Base-by-base conservation (phyloP, 2,329 filamentous ascomycete genomes). In the Davidsoniella virescens region DNA sequence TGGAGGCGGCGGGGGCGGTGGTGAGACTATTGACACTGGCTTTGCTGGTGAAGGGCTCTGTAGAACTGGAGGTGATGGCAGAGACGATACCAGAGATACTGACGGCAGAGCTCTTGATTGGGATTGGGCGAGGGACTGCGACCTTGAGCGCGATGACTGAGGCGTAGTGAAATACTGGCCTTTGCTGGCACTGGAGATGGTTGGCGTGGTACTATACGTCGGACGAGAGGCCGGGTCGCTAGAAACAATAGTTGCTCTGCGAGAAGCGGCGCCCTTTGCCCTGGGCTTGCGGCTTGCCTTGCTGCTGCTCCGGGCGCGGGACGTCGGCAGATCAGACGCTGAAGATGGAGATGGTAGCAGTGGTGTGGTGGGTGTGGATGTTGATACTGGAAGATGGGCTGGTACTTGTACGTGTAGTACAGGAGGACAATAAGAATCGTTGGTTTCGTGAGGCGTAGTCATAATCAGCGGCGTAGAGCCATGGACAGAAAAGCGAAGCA, bases 131-230 rank as follows among this genome's bases (percentile, higher is more conserved):
- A 40, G 37, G 9, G 42, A 33, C 5, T 42, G 36, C 14, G 48
- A 50, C 9, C 33, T 23, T 20, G 18, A 38, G 33, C 46, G 37
- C 41, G 36, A n/a, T 5, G 18, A 26, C 17, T 18, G 33, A 40
- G 33, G 18, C 26, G 33, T 25, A 5, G 38, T 14, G 10, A 51
- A 51, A n/a, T 47, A 47, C 20, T 37, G 38, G 16, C 17, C 17
- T n/a, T 44, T 40, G 25, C 42, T 51, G 33, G 23, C 25, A 18
- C 44, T 36, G 4, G 45, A 48, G 5, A 36, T 49, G 38, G 43
- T 48, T 4, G 50, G 50, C 12, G 50, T 52, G n/a, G 50, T 52
- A 16, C 45, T 48, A 17, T 52, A 52, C 4, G 50, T 52, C 14
- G 50, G 50, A 4, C 50, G 40, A 20, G 41, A 41, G 6, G 50